phyloP scores from a whole-genome alignment of 148 eudicot species.

The Camellia lanceoleosa region DNA sequence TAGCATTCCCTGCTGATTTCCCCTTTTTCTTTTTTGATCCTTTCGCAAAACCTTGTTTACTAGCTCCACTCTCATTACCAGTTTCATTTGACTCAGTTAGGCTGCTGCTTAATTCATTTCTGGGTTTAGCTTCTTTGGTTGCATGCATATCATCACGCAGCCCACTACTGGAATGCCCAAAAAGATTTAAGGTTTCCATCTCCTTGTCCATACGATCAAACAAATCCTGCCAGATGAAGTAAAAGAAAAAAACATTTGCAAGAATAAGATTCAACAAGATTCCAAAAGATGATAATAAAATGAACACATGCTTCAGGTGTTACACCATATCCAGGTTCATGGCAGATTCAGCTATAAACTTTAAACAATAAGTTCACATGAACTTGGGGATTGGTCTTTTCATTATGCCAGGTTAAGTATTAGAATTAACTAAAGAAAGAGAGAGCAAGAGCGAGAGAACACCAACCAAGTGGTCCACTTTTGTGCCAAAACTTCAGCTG shows the following conservation, averaged over 20 bases:
- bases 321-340: background rate
- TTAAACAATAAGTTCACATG: background rate
- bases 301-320: background rate
- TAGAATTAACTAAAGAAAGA: too few species aligned
- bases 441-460: background rate
- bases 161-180: conserved; percentile 36
- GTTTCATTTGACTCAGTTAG: conserved; percentile 49
- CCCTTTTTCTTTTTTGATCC: conserved; percentile 90
- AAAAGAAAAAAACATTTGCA: conserved; percentile 5
- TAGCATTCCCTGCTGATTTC: conserved; percentile 52
- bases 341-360: background rate
- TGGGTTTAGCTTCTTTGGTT: conserved; percentile 42
- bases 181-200: conserved; percentile 45
- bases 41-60: conserved; percentile 54
- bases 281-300: background rate
- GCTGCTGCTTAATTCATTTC: conserved; percentile 46
- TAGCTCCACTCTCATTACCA: conserved; percentile 40
- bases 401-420: background rate
- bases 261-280: conserved; percentile 6
- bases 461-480: conserved; percentile 12
- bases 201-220: conserved; percentile 75
- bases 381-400: background rate
- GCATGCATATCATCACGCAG: conserved; percentile 29
- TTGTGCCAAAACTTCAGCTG: conserved; percentile 5
- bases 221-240: conserved; percentile 45